Evolutionary conservation across 2,329 filamentous ascomycete species (phyloP), one percentile per base, ranked within the genome.

Genomic region (Chaetomiaceae sp.): DNA sequence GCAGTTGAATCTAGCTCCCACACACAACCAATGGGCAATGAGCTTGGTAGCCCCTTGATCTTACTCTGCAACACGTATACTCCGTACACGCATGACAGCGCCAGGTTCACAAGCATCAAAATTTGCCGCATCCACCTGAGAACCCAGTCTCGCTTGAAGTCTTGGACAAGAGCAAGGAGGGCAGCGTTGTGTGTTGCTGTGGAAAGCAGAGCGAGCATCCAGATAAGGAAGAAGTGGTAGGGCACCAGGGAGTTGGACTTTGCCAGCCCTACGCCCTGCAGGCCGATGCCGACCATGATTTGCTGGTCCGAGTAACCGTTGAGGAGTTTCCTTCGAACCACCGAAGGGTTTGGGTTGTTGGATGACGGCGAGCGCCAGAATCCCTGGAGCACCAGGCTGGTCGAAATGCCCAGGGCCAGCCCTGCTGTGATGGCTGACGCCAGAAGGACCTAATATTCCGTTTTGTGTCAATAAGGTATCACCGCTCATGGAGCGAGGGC

Each of bases 161-260:
- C 82, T 61, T 78, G 77, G 2, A 82, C 79, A 30, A 86, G 73
- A 1, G 80, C 81, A n/a, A 86, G 71, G 14, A 86, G 68, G 0
- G 82, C 81, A 4, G 79, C 74, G 52, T 85, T 82, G 64, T 86
- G 83, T 3, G 83, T 84, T 1, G 81, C 79, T 56, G 81, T 85
- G 14, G 81, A 81, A 7, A 86, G 70, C 12, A 85, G 66, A 0
- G 79, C 81, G 2, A 86, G 69, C 70, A 85, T 82, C 83, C 82
- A 86, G 57, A 86, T 78, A 48, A 86, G 75, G 69, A 86, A 86
- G 69, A 86, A 85, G 66, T 87, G 83, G 63, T 87, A 87, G 0
- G 81, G 76, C 0, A 83, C 74, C 63, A 86, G 75, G 5, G 70
- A 70, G 40, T 74, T 67, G 62, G 79, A 76, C 61, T 82, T 81